These are phyloP conservation scores for Arachis hypogaea DNA, from an alignment of 306 rosid genomes.

Conservation along the genomic window DNA sequence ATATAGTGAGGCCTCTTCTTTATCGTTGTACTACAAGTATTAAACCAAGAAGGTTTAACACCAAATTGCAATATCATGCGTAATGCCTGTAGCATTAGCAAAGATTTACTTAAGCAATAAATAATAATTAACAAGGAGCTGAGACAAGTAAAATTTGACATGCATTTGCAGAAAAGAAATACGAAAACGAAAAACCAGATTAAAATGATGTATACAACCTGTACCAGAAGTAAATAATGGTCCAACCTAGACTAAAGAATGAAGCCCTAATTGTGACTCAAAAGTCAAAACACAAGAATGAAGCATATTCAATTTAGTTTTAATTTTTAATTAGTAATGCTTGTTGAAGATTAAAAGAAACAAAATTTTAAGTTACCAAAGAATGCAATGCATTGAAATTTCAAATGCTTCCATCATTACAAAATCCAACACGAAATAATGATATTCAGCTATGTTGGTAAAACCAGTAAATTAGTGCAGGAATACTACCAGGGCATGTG, in stretches of 20 bases:
- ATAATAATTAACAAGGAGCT: conserved; percentile 19
- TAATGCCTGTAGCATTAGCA: conserved; percentile 65
- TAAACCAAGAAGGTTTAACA: conserved; percentile 94
- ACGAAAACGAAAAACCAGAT: neutral
- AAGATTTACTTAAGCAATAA: conserved; percentile 26
- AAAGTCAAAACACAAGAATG: conserved; percentile 4
- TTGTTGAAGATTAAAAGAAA: conserved; percentile 5
- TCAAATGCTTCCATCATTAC: no score
- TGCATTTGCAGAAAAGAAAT: conserved; percentile 19
- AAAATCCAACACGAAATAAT: conserved; percentile 19
- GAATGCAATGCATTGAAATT: no score
- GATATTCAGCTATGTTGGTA: conserved; percentile 26
- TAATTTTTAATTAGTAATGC: conserved; percentile 2
- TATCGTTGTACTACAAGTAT: conserved; percentile 76
- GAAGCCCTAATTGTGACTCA: conserved; percentile 17
- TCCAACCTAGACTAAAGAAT: conserved; percentile 23
- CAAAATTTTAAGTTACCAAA: no score
- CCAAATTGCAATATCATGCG: conserved; percentile 95
- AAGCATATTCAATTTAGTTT: neutral
- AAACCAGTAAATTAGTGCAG: conserved; percentile 34
- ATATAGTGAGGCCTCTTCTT: conserved; percentile 76
- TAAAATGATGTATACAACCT: conserved; percentile 1
- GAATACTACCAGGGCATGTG: conserved; percentile 89
- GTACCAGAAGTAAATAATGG: neutral
- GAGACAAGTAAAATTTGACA: conserved; percentile 14